Percentiles rank a stretch among this genome's conserved stretches.
These are phyloP conservation scores for Protomyces lactucae-debilis DNA, from an alignment of 1,139 yeast species.

Conservation along the genomic window DNA sequence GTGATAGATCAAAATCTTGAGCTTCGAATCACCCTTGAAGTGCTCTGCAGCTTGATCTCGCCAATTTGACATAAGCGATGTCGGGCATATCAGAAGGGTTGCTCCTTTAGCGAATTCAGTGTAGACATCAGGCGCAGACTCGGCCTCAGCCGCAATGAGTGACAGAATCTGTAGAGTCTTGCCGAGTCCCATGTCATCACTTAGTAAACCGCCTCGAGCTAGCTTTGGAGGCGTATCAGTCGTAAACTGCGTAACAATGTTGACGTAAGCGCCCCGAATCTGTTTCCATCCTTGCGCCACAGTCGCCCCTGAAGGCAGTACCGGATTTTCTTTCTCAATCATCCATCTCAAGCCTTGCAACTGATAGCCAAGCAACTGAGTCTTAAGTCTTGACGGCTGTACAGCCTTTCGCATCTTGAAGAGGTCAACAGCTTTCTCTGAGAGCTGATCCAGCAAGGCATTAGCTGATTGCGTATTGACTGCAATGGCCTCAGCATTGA, in stretches of 20 bases:
- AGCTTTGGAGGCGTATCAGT: conserved; percentile 22
- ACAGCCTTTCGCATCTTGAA: conserved; percentile 25
- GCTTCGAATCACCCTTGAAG: conserved; percentile 36
- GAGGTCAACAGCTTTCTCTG: conserved; percentile 27
- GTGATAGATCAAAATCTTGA: conserved; percentile 53
- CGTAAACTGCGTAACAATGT: conserved; percentile 26
- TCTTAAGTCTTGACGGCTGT: conserved; percentile 29
- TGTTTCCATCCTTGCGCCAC: conserved; percentile 40
- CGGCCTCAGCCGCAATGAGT: conserved; percentile 46
- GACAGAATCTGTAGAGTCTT: conserved; percentile 83
- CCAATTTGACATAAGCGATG: conserved; percentile 90
- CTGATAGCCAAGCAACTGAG: conserved; percentile 67
- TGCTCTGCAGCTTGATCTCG: conserved; percentile 65
- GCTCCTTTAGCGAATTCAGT: conserved; percentile 42
- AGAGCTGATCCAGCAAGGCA: conserved; percentile 6
- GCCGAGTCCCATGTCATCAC: conserved; percentile 97
- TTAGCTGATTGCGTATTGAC: conserved; percentile 1
- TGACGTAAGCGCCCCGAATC: conserved; percentile 56
- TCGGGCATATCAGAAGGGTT: conserved; percentile 80
- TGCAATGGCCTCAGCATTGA: neutral
- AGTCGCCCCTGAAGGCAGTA: conserved; percentile 8
- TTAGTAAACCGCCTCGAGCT: conserved; percentile 70
- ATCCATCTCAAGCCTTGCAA: conserved; percentile 86
- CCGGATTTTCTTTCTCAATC: conserved; percentile 48
- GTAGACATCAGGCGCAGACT: conserved; percentile 2